Base-by-base conservation (phyloP, 2,329 filamentous ascomycete species). In the Chrysoporthe austroafricana region DNA sequence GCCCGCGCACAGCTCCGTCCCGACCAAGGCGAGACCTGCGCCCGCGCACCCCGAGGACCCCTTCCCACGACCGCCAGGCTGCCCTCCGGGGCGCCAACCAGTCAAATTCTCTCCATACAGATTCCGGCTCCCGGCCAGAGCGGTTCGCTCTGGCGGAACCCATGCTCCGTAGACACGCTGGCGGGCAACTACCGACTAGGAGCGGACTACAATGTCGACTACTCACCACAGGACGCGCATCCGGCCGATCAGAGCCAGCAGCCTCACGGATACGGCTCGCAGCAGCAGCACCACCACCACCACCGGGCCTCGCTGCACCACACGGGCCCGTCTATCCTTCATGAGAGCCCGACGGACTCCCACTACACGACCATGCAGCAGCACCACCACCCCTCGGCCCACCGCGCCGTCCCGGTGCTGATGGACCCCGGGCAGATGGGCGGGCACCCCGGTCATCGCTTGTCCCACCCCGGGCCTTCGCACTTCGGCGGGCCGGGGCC, bases 141-240 rank as follows among this genome's bases (percentile, higher is more conserved):
- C 88, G 88, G 83, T 81, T 86, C 85, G 89, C 88, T 91, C 89
- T 91, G 89, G 89, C 88, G 88, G 88, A 85, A 88, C 87, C 88
- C 86, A 91, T 91, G 88, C 81, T 86, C 86, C 81, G 86, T 84
- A 84, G 87, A 82, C 86, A 90, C 87, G 83, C 87, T 91, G 87
- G 88, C 88, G 85, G 85, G 87, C 85, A 88, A 89, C 81, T 92
- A 92, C 84, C 87, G 88, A 85, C 84, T 88, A 81, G 86, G 85
- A 77, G 78, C 82, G 79, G 87, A 89, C 83, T 91, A 91, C 85
- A 87, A 90, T 86, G 88, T 91, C 85, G 88, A 90, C 79, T 92
- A 91, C 83, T 85, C 88, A 81, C 83, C 88, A 78, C 89, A 90
- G 82, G 86, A 85, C 77, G 84, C 85, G 80, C 86, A 89, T 83